A percentile compares a stretch with the other conserved stretches of the same genome.
These are phyloP conservation scores for Sugiyamaella floridensis DNA, from an alignment of 805 yeast species.

Conservation along the genomic window DNA sequence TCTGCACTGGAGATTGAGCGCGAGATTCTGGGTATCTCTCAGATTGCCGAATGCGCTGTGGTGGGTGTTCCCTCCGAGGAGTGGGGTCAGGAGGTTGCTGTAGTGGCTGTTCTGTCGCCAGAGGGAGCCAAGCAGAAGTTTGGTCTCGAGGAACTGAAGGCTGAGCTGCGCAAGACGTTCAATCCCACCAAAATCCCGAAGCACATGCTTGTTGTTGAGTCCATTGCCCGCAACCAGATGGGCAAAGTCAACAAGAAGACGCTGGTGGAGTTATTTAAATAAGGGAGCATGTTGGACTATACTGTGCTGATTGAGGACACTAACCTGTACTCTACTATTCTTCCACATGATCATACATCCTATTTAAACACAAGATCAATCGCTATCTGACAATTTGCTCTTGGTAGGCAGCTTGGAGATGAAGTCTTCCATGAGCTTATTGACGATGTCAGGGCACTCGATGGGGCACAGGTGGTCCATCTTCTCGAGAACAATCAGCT, in stretches of 20 bases:
- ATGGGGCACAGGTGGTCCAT: constrained; percentile 3
- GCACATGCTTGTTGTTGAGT: constrained; percentile 23
- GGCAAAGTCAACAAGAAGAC: constrained; percentile 32
- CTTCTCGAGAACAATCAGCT: not conserved
- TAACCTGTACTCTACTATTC: not conserved
- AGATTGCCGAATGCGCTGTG: constrained; percentile 28
- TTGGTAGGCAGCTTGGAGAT: not conserved
- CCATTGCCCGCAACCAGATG: constrained; percentile 31
- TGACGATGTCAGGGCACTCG: constrained; percentile 2
- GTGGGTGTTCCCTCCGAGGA: constrained; percentile 27
- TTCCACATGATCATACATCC: not conserved
- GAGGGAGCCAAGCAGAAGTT: constrained; percentile 14
- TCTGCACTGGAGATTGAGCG: constrained; percentile 32
- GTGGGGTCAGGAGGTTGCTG: constrained; percentile 32
- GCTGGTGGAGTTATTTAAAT: constrained; percentile 19
- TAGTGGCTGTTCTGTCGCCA: constrained; percentile 21
- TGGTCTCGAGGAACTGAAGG: constrained; percentile 20
- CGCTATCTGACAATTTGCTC: no score
- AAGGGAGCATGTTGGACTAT: not conserved
- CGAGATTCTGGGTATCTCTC: constrained; percentile 27
- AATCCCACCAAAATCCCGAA: constrained; percentile 26
- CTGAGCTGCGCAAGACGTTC: constrained; percentile 20
- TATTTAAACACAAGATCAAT: not conserved
- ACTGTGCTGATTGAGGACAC: not conserved
- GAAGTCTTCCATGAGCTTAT: not conserved